Evolutionary conservation across 352 stramenopile genomes (phyloP).

Genomic region (Phytophthora tentaculata): DNA sequence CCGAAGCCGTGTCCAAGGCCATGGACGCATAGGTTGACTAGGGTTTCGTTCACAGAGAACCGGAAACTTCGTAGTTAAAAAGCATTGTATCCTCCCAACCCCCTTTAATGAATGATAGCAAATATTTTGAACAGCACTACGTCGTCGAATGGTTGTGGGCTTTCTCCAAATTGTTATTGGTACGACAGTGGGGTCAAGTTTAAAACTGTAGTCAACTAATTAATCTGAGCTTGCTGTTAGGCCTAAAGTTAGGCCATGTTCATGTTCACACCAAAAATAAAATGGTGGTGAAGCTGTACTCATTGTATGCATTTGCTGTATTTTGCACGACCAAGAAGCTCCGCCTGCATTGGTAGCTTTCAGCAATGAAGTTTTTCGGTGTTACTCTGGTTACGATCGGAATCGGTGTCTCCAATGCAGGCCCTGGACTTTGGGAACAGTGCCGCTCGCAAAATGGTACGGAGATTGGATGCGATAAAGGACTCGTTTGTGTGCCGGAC

Average conservation of each 20-base stretch:
- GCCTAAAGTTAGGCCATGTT: too few species aligned
- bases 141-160: too few species aligned
- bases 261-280: too few species aligned
- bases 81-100: too few species aligned
- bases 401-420: slow-evolving; percentile 3
- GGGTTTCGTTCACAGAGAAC: neutral
- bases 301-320: neutral
- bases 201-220: too few species aligned
- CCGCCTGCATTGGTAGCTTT: neutral
- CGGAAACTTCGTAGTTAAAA: slow-evolving; percentile 1
- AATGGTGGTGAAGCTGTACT: too few species aligned
- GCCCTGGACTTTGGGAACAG: slow-evolving; percentile 19
- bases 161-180: too few species aligned
- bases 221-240: too few species aligned
- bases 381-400: neutral
- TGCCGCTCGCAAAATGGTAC: slow-evolving; percentile 26
- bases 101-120: too few species aligned
- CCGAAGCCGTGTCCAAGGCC: slow-evolving; percentile 23
- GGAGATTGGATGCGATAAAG: slow-evolving; percentile 13
- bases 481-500: slow-evolving; percentile 26
- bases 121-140: too few species aligned
- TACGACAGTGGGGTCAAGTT: too few species aligned
- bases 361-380: slow-evolving; percentile 8
- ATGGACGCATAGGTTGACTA: slow-evolving; percentile 27
- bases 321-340: too few species aligned